Base-by-base conservation (phyloP, 495 filamentous ascomycete genomes). In the Tetracladium setigerum region DNA sequence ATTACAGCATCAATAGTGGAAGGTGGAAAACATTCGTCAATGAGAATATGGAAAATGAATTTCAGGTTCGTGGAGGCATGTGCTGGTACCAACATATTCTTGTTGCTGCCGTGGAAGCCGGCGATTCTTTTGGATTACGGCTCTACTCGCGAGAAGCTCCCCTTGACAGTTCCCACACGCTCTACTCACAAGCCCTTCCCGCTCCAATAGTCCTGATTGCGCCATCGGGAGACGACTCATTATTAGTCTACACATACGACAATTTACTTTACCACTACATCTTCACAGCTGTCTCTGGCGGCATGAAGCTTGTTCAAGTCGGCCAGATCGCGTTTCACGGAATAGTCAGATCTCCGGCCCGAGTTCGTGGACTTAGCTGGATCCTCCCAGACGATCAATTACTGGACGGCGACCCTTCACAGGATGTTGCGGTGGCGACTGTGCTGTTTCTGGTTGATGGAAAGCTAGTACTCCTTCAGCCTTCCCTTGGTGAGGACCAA, bases 81-180 rank as follows among this genome's bases (percentile, higher is more conserved):
- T 95, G 89, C 57, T 99, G 94, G 94, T 87, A 90, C 57, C 90
- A 94, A 46, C 94, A 99, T 63, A 86, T 97, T 17, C 67, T 99
- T 14, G 86, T 99, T 47, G 89, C 89, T 35, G 88, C 91, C n/a
- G 82, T 95, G 27, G 94, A 97, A 62, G 79, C 81, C 38, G 84
- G 87, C 53, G 79, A 81, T 49, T 79, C 81, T 15, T 89, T 89
- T 59, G 86, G 95, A 77, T 67, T 99, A 24, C 89, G 94, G 22
- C 71, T 97, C 33, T 97, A 89, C 65, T 95, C 92, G 1, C 78
- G 94, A 41, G 94, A 97, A 62, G 71, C 82, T 18, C 68, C 80
- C 13, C 72, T 99, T n/a, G 82, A 88, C 45, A 82, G 77, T 51
- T 74, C 77, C 13, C 77, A 81, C 2, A 66, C 87, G 16, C 68